Evolutionary conservation across 2,329 filamentous ascomycete genomes (phyloP).

Genomic region (Aspergillus viridinutans): DNA sequence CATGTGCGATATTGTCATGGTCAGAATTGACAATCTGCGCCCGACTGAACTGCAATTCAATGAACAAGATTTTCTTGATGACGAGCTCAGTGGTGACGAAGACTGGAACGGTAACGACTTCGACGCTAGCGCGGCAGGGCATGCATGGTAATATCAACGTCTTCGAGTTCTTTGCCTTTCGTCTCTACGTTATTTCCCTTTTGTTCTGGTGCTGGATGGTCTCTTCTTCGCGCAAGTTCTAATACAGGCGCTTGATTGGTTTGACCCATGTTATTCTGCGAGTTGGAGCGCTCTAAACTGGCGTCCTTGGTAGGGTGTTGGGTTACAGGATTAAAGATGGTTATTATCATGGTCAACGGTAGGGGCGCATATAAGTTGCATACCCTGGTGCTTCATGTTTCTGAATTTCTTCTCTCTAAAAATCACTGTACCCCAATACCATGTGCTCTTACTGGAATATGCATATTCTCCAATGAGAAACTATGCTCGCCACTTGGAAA

Average conservation of each 20-base stretch:
- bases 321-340: neutral
- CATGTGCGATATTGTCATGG: slow-evolving; percentile 55
- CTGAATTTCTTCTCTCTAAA: neutral
- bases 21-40: slow-evolving; percentile 59
- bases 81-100: slow-evolving; percentile 57
- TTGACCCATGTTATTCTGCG: neutral
- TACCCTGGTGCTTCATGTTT: neutral
- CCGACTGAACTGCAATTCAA: slow-evolving; percentile 56
- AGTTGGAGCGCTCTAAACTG: neutral
- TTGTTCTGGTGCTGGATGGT: neutral
- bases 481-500: neutral
- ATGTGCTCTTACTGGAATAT: too few species aligned
- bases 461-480: neutral
- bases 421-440: neutral
- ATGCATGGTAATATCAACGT: slow-evolving; percentile 19
- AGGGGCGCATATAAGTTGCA: neutral
- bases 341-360: neutral
- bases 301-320: neutral
- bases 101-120: slow-evolving; percentile 55
- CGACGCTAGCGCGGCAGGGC: slow-evolving; percentile 14
- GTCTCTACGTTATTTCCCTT: neutral
- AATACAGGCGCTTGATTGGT: neutral
- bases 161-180: neutral
- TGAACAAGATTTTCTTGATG: slow-evolving; percentile 58
- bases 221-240: neutral